These are phyloP conservation scores for Penicillium waksmanii DNA, from an alignment of 495 filamentous ascomycete genomes.

Conservation along the genomic window DNA sequence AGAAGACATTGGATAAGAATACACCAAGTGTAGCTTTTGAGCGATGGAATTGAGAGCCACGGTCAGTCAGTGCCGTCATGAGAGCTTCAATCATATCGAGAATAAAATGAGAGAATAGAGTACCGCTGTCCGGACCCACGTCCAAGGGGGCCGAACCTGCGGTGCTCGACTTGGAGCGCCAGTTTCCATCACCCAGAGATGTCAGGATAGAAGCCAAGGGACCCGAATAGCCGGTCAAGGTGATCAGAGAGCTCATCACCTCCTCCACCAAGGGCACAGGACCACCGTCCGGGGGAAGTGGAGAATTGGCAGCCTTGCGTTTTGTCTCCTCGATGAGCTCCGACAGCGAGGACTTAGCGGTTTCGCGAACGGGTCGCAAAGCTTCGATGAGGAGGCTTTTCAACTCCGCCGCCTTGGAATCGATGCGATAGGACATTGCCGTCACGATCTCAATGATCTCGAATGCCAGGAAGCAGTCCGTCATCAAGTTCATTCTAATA, in stretches of 20 bases:
- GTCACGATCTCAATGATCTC: constrained; percentile 95
- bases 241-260: constrained; percentile 83
- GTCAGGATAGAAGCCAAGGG: constrained; percentile 88
- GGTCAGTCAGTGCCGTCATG: constrained; percentile 75
- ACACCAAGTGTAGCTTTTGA: constrained; percentile 80
- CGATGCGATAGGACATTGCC: constrained; percentile 75
- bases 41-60: constrained; percentile 73
- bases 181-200: constrained; percentile 90
- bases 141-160: constrained; percentile 77
- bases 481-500: constrained; percentile 81
- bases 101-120: constrained; percentile 87
- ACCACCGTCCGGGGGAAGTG: constrained; percentile 79
- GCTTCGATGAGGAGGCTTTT: constrained; percentile 82
- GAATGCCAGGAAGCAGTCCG: constrained; percentile 94
- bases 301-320: constrained; percentile 60
- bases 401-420: constrained; percentile 80
- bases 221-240: constrained; percentile 84
- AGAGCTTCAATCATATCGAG: constrained; percentile 82
- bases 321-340: constrained; percentile 88
- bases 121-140: constrained; percentile 84
- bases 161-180: constrained; percentile 62
- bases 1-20: constrained; percentile 88
- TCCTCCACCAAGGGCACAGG: constrained; percentile 78
- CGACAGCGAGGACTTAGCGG: constrained; percentile 81
- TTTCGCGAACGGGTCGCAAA: constrained; percentile 86